Evolutionary conservation across 1,284 basidiomycete genomes (phyloP).

Genomic region (Meira nashicola): DNA sequence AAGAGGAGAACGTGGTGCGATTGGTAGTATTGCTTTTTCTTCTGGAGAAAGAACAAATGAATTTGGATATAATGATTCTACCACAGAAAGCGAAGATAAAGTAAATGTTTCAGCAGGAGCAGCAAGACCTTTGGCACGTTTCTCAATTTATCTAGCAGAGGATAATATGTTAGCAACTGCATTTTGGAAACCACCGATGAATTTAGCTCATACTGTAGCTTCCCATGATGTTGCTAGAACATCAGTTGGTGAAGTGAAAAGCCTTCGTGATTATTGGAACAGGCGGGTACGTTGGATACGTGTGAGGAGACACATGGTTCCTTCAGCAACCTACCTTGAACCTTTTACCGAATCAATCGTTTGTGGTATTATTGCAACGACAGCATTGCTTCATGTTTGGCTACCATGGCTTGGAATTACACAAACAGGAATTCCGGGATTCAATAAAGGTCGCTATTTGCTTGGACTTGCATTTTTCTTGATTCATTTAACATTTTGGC

Average conservation of each 20-base stretch:
- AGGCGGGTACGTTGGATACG: slow-evolving; percentile 52
- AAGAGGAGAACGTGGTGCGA: slow-evolving; percentile 32
- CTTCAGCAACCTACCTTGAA: slow-evolving; percentile 44
- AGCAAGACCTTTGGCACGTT: slow-evolving; percentile 44
- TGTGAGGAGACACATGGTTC: slow-evolving; percentile 49
- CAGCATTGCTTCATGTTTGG: slow-evolving; percentile 24
- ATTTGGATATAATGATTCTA: neutral
- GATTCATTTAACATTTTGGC: slow-evolving; percentile 20
- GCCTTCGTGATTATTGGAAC: slow-evolving; percentile 40
- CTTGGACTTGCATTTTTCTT: slow-evolving; percentile 11
- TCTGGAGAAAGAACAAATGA: slow-evolving; percentile 2
- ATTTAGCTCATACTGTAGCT: slow-evolving; percentile 36
- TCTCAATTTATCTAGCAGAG: slow-evolving; percentile 50
- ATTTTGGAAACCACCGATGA: slow-evolving; percentile 39
- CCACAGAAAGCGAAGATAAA: neutral
- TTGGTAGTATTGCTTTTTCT: slow-evolving; percentile 40
- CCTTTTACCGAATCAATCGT: slow-evolving; percentile 49
- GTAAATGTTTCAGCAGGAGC: slow-evolving; percentile 5
- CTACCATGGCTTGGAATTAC: slow-evolving; percentile 1
- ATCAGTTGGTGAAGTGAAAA: slow-evolving; percentile 47
- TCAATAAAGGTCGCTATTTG: slow-evolving; percentile 2
- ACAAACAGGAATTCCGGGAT: neutral
- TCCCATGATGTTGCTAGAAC: slow-evolving; percentile 43
- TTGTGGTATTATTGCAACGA: slow-evolving; percentile 38
- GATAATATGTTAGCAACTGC: slow-evolving; percentile 52